A percentile compares a stretch with the other conserved stretches of the same genome.
Evolutionary conservation across 2,329 filamentous ascomycete species (phyloP).

Genomic region (Neonectria sp.): DNA sequence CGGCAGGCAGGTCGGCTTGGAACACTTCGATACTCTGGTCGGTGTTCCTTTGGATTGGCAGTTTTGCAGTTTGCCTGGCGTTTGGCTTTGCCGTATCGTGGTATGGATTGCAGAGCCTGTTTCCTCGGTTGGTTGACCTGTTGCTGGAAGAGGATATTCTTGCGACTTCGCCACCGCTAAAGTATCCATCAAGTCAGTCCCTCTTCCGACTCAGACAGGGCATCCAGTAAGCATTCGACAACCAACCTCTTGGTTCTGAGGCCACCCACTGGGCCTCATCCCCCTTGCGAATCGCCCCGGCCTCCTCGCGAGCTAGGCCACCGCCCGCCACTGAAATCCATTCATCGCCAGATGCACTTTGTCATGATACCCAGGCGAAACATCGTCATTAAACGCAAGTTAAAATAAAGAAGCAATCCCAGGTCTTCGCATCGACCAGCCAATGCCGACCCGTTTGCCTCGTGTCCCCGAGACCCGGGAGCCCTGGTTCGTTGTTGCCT

Average conservation of each 20-base stretch:
- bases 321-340: not conserved
- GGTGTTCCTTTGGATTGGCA: not conserved
- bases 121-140: not conserved
- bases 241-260: conserved; percentile 9
- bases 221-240: not conserved
- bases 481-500: conserved; percentile 10
- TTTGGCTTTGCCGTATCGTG: not conserved
- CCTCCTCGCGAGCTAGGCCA: too few relatives aligned
- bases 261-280: conserved; percentile 15
- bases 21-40: not conserved
- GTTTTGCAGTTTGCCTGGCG: not conserved
- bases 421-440: conserved; percentile 4
- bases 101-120: not conserved
- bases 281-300: not conserved
- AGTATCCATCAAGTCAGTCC: not conserved
- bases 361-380: conserved; percentile 23
- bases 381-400: conserved; percentile 22
- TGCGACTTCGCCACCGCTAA: conserved; percentile 7
- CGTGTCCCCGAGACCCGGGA: not conserved
- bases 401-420: conserved; percentile 10
- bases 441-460: conserved; percentile 8
- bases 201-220: not conserved
- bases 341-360: conserved; percentile 3
- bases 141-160: not conserved
- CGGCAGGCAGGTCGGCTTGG: not conserved